Conservation (phyloP, 208 protist species). For the Leishmania tropica region DNA sequence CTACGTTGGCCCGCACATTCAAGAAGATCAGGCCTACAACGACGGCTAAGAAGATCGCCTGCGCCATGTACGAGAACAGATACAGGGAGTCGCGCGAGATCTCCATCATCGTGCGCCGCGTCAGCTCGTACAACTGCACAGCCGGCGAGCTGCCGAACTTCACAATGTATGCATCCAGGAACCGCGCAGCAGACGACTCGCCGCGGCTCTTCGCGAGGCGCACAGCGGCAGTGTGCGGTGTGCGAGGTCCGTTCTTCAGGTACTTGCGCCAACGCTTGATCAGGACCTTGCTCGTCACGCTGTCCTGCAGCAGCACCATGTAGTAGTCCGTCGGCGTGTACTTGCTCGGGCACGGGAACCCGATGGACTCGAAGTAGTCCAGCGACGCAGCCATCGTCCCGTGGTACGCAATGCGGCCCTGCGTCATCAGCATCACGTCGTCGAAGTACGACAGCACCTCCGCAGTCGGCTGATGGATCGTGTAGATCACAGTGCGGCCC, state of each 20-base stretch:
- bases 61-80: slow-evolving; percentile 43
- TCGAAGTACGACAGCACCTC: slow-evolving; percentile 93
- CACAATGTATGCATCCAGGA: slow-evolving; percentile 53
- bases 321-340: slow-evolving; percentile 91
- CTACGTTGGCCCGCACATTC: slow-evolving; percentile 48
- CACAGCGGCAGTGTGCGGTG: slow-evolving; percentile 57
- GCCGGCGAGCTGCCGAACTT: slow-evolving; percentile 45
- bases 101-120: slow-evolving; percentile 39
- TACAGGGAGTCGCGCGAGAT: slow-evolving; percentile 50
- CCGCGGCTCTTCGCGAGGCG: slow-evolving; percentile 36
- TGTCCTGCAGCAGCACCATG: slow-evolving; percentile 83
- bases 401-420: slow-evolving; percentile 84
- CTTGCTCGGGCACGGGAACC: slow-evolving; percentile 61
- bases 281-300: slow-evolving; percentile 45
- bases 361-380: slow-evolving; percentile 84
- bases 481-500: slow-evolving; percentile 91
- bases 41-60: slow-evolving; percentile 65
- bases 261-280: slow-evolving; percentile 73
- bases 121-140: slow-evolving; percentile 67
- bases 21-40: slow-evolving; percentile 80
- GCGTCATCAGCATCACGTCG: slow-evolving; percentile 86
- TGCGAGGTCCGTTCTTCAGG: slow-evolving; percentile 50
- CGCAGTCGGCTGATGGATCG: slow-evolving; percentile 95
- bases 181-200: slow-evolving; percentile 42
- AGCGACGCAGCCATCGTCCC: slow-evolving; percentile 69